Evolutionary conservation across 164 flowering plant genomes (phyloP), one percentile per base, ranked within the genome.

Genomic region (Nymphaea colorata): DNA sequence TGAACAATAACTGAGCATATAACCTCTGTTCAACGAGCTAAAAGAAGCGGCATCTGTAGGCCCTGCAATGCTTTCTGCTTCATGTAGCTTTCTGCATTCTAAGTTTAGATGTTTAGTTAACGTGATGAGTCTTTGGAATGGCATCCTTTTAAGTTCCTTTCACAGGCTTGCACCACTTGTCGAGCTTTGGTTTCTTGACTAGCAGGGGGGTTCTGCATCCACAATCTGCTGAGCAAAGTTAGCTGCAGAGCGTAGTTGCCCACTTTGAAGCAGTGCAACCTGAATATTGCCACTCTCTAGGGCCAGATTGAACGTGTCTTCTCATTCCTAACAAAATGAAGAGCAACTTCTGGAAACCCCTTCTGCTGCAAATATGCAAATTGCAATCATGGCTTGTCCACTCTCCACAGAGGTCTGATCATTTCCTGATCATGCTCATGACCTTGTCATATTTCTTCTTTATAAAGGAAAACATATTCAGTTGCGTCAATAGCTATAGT

Each of bases 331-430:
- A 81, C 83, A 70, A 77, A 79, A 71, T 79, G 83, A 14, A 82
- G 82, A 55, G 84, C 86, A 70, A 81, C 82, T 73, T 83, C 84
- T 17, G 84, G 86, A 59, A 81, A 83, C n/a, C 86, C 86, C 69
- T 83, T 83, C 74, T 83, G 84, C 66, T 83, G 82, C 41, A 83
- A 64, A 66, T 83, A 83, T n/a, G n/a, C n/a, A n/a, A n/a, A n/a
- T n/a, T 84, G 36, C 63, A 61, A 61, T 61, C 63, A 61, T 61
- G 2, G 63, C 63, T 25, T 61, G 63, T 36, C 63, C 86, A 67
- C 81, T n/a, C n/a, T n/a, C n/a, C n/a, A n/a, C n/a, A n/a, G n/a
- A 78, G 16, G 81, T 76, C 71, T 79, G 79, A n/a, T 2, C 84
- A 83, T 64, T 70, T 76, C 70, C 75, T 77, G 59, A 81, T 83